Evolutionary conservation across 2,329 filamentous ascomycete species (phyloP).

Genomic region (Fusarium sp.): DNA sequence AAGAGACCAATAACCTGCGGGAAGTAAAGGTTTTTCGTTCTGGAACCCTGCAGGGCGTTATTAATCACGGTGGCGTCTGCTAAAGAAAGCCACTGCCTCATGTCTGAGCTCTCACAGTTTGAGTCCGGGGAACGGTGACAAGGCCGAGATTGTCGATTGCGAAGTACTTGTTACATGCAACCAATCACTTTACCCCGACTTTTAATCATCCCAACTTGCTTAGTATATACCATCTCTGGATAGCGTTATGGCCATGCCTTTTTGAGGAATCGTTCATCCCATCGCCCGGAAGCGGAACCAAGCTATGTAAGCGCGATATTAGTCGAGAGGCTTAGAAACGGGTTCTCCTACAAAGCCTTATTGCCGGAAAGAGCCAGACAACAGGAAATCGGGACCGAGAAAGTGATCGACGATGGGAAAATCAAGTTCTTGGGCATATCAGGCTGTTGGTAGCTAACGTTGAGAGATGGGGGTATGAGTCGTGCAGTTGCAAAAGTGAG

Average conservation of each 20-base stretch:
- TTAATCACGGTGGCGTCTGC: neutral
- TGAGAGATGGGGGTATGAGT: neutral
- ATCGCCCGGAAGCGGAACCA: slow-evolving; percentile 3
- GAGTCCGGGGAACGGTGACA: neutral
- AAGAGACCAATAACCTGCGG: neutral
- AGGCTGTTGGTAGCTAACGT: neutral
- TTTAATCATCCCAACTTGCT: neutral
- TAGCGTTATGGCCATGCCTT: neutral
- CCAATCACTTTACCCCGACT: neutral
- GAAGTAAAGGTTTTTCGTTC: neutral
- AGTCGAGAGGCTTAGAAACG: neutral
- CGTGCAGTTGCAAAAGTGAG: neutral
- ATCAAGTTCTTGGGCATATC: neutral
- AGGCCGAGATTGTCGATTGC: neutral
- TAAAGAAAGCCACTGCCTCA: neutral
- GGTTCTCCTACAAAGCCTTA: neutral
- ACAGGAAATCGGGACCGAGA: neutral
- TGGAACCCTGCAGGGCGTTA: neutral
- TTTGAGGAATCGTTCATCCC: slow-evolving; percentile 2
- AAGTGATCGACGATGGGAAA: neutral
- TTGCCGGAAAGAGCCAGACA: neutral
- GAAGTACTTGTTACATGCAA: neutral
- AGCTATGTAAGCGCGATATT: neutral
- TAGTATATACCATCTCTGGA: neutral
- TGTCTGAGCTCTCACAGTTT: neutral